These are phyloP conservation scores for Isatis lusitanica DNA, from an alignment of 441 rosid genomes.

Conservation along the genomic window DNA sequence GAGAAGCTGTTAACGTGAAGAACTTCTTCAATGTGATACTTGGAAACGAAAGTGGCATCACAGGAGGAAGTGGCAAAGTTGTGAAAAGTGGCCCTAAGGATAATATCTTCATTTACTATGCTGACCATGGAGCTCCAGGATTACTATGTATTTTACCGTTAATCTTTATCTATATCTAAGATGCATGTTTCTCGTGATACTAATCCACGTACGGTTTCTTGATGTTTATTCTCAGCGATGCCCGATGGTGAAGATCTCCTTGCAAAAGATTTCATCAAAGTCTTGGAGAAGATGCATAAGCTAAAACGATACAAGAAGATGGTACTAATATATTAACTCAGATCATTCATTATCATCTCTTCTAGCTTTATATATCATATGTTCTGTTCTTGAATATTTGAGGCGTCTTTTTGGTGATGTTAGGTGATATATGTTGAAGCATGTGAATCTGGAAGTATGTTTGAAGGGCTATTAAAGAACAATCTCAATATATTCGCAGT, in stretches of 20 bases:
- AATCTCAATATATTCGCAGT: conserved; percentile 51
- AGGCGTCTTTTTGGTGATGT: conserved; percentile 10
- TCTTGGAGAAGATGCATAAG: conserved; percentile 49
- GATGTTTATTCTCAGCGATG: conserved; percentile 43
- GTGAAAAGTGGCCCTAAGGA: conserved; percentile 61
- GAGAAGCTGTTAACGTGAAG: conserved; percentile 39
- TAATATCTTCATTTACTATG: conserved; percentile 55
- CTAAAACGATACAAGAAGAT: conserved; percentile 47
- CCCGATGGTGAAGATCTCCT: conserved; percentile 26
- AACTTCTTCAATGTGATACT: conserved; percentile 58
- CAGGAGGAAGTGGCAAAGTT: conserved; percentile 71
- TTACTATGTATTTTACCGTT: conserved; percentile 36
- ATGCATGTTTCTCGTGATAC: conserved; percentile 11
- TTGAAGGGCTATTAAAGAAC: conserved; percentile 56
- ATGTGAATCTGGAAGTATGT: conserved; percentile 76
- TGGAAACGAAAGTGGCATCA: conserved; percentile 61
- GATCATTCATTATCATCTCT: background rate
- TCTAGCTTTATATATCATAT: background rate
- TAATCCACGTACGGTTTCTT: background rate
- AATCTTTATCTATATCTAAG: background rate
- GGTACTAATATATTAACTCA: conserved; percentile 35
- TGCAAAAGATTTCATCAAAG: conserved; percentile 50
- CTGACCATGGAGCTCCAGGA: conserved; percentile 71
- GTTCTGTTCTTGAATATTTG: background rate
- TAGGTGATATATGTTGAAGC: conserved; percentile 74